Base-by-base conservation (phyloP, 768 basidiomycete genomes). In the Serendipita sp. region DNA sequence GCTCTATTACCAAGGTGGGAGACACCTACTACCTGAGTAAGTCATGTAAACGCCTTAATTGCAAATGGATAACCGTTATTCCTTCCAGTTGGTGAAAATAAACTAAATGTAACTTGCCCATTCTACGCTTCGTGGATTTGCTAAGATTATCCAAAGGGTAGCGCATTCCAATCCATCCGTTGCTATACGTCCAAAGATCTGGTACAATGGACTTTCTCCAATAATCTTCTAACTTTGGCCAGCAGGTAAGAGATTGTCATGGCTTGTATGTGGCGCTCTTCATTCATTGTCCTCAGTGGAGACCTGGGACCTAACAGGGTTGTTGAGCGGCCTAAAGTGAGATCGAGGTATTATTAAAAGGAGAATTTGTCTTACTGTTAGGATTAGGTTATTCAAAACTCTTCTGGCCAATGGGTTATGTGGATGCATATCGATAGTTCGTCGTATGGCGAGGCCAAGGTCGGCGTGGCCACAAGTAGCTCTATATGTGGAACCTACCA, bases 381-480 rank as follows among this genome's bases (percentile, higher is more conserved):
- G 8, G 3, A n/a, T n/a, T n/a, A 63, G 64, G 46, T 64, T 18
- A 44, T 64, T 35, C 48, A 64, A 44, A 64, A 64, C 64, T 44
- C 45, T 11, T 44, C 64, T 16, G 48, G 44, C 4, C 23, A 66
- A 51, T 66, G 65, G 65, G 63, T 66, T 3, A 64, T 66, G 65
- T 66, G 65, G 63, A 66, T 66, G 65, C 65, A 66, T 48, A 52
- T 66, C 38, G 65, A 66, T 45, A 51, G 35, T 36, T 64, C 63
- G 2, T 52, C 47, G 16, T 66, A 65, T 35, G 65, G 65, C 65
- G 65, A 65, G 35, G 65, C 65, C 1, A 65, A 65, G 56, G 65
- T 65, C 32, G 65, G 65, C 34, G 65, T 65, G 3, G 65, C 65
- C 13, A 65, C 65, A 13, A 60, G 54, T 30, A 47, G 44, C 13